Percentiles rank a stretch among this genome's conserved stretches.
These are phyloP conservation scores for Phyllosticta capitalensis DNA, from an alignment of 2,329 filamentous ascomycete species.

Conservation along the genomic window DNA sequence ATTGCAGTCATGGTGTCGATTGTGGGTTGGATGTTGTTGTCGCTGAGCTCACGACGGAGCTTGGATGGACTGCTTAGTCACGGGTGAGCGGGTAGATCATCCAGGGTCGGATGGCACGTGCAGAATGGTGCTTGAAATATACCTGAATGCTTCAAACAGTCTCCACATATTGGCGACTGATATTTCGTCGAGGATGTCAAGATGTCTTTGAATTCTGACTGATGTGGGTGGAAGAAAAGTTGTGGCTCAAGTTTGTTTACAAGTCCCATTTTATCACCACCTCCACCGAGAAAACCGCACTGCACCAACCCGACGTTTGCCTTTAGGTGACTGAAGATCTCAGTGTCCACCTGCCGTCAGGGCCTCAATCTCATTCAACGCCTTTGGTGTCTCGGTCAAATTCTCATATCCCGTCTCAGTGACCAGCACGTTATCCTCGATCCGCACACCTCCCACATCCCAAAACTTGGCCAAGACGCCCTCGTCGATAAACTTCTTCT, in stretches of 20 bases:
- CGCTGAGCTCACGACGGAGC: neutral
- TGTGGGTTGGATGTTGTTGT: neutral
- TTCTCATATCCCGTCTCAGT: slow-evolving; percentile 74
- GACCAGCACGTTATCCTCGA: slow-evolving; percentile 84
- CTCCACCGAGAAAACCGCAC: neutral
- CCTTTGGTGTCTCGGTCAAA: slow-evolving; percentile 70
- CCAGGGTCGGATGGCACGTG: neutral
- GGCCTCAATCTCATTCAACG: slow-evolving; percentile 42
- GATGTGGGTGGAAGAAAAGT: neutral
- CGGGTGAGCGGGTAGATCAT: neutral
- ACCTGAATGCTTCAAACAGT: neutral
- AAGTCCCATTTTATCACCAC: neutral
- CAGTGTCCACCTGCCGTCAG: slow-evolving; percentile 1
- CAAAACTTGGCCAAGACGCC: slow-evolving; percentile 60
- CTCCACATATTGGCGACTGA: neutral
- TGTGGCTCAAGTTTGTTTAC: neutral
- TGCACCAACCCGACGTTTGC: too few relatives aligned
- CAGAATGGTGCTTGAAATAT: neutral
- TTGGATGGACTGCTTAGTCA: neutral
- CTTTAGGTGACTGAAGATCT: neutral
- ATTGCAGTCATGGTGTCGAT: slow-evolving; percentile 33
- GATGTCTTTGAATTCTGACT: neutral
- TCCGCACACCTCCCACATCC: slow-evolving; percentile 76
- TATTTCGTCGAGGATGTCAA: neutral
- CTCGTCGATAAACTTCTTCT: slow-evolving; percentile 56